Evolutionary conservation across 257 asterid genomes (phyloP), one percentile per base, ranked within the genome.

Genomic region (Salvia splendens): DNA sequence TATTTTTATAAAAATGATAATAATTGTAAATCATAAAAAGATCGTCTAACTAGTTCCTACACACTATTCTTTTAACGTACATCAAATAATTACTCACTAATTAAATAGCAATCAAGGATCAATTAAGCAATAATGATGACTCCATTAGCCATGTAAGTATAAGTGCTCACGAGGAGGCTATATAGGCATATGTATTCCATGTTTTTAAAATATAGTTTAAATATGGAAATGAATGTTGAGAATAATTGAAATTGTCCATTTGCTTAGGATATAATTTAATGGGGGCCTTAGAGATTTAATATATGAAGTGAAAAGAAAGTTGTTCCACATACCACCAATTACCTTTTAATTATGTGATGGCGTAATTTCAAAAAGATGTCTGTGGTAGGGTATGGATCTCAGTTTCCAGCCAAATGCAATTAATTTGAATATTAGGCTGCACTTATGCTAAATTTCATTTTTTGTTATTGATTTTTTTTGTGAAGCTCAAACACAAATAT

Each of bases 261-360:
- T 50, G 17, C 32, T 8, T 8, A 17, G 24, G 33, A 17, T 16
- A 50, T 50, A 9, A 50, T 50, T 17, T 50, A 16, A 16, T 50
- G 56, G 56, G 56, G 56, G 8, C 56, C 56, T 16, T 50, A 16
- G 0, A 50, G 6, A 50, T 16, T 50, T 50, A 50, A 50, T 50
- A 50, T 50, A 12, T 16, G 32, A 16, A 50, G 4, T 9, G 32
- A 17, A 16, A 16, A 50, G 5, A 17, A 17, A 50, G 56, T 7
- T 50, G 56, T 50, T 50, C 56, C 56, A 50, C 56, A 50, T 50
- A 50, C 56, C 56, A 16, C 56, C 56, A 50, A 50, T 50, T 50
- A 50, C 56, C 56, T 50, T 50, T 50, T 50, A 12, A 50, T 50
- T 50, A 17, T 50, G 56, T 16, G 11, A 50, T 50, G 32, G 24